A percentile compares a stretch with the other conserved stretches of the same genome.
Conservation (phyloP, 1,284 basidiomycete species). For the Leccinum subfulvum region DNA sequence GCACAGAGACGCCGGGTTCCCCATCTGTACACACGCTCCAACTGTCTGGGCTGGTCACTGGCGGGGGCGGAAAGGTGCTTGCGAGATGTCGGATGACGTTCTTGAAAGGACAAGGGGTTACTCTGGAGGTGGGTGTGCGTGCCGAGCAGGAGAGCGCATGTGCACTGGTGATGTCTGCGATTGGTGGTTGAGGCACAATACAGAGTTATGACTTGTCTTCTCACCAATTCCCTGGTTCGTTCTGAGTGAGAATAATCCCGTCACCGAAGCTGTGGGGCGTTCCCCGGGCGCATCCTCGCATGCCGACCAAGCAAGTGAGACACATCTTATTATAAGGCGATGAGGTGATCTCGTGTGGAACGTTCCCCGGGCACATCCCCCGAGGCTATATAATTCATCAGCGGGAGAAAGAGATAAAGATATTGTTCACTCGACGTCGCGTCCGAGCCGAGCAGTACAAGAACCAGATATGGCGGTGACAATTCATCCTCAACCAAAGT, state of each 20-base stretch:
- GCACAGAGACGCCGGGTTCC: slow-evolving; percentile 78
- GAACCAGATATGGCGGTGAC: slow-evolving; percentile 19
- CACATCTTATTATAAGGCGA: not conserved
- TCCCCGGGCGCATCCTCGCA: not conserved
- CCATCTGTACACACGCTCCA: slow-evolving; percentile 93
- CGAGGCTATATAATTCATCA: not conserved
- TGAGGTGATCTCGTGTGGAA: slow-evolving; percentile 3
- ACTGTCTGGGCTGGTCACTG: slow-evolving; percentile 84
- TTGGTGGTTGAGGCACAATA: slow-evolving; percentile 57
- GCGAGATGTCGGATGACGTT: slow-evolving; percentile 96
- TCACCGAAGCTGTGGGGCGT: slow-evolving; percentile 1
- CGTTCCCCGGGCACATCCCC: slow-evolving; percentile 1
- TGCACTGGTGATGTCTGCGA: slow-evolving; percentile 86
- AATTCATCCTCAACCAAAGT: slow-evolving; percentile 5
- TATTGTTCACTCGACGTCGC: not conserved
- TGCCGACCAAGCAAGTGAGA: not conserved
- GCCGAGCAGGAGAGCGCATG: slow-evolving; percentile 88
- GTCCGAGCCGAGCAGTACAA: not conserved
- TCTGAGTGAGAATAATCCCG: not conserved
- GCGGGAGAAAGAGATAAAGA: not conserved
- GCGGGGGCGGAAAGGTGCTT: slow-evolving; percentile 91
- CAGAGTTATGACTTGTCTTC: not conserved
- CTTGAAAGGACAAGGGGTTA: slow-evolving; percentile 88
- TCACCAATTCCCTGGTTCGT: not conserved
- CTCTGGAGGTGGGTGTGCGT: slow-evolving; percentile 89